Evolutionary conservation across 2,329 filamentous ascomycete genomes (phyloP).

Genomic region (Aspergillus sp.): DNA sequence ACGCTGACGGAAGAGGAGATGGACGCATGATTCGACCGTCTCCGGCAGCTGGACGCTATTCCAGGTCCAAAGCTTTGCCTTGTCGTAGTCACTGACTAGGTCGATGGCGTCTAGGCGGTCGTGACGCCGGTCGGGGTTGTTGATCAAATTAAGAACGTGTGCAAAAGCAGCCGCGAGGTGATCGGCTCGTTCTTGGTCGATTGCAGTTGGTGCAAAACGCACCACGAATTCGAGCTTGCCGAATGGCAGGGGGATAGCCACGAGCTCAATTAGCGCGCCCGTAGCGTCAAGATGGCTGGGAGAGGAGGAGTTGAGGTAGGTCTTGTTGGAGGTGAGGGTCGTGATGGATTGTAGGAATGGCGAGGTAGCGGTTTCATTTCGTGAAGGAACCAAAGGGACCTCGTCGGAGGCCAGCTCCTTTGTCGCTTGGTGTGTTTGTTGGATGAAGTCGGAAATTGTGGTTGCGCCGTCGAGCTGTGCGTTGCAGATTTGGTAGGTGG

Average conservation of each 20-base stretch:
- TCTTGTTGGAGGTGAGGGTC: not conserved
- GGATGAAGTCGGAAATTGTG: not conserved
- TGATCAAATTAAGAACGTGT: not conserved
- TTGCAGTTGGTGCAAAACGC: not conserved
- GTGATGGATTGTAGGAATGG: not conserved
- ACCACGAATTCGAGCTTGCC: not conserved
- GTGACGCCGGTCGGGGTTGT: not conserved
- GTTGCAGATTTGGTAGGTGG: not conserved
- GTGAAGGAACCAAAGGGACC: not conserved
- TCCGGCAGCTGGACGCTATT: constrained; percentile 11
- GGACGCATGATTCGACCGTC: constrained; percentile 10
- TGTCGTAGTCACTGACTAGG: constrained; percentile 9
- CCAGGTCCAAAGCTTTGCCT: constrained; percentile 18
- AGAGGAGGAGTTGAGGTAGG: not conserved
- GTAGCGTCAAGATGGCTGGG: not conserved
- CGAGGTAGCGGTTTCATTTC: not conserved
- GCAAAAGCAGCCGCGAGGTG: not conserved
- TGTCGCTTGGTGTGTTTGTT: not conserved
- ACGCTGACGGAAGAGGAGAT: constrained; percentile 2
- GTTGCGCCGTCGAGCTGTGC: not conserved
- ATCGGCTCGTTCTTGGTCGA: not conserved
- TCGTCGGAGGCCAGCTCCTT: not conserved
- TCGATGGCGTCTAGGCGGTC: not conserved
- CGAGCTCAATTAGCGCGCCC: not conserved
- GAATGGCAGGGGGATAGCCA: not conserved